Evolutionary conservation across 352 stramenopile species (phyloP).

Genomic region (Phytophthora palmivora): DNA sequence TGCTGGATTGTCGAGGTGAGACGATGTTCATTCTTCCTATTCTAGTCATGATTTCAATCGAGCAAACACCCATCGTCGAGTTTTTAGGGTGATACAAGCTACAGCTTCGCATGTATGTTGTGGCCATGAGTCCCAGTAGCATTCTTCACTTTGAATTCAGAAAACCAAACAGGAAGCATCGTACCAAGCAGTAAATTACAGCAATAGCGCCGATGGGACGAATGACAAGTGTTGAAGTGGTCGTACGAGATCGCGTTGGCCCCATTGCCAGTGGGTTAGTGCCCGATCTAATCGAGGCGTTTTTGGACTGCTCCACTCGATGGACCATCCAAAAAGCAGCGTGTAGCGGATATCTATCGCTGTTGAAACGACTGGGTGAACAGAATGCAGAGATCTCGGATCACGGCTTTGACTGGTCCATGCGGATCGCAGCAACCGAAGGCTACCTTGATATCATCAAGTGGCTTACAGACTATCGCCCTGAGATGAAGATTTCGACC

Average conservation of each 20-base stretch:
- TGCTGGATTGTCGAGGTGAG: not conserved
- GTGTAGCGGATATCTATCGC: constrained; percentile 49
- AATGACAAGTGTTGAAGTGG: constrained; percentile 54
- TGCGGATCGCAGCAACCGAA: constrained; percentile 54
- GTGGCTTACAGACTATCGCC: constrained; percentile 47
- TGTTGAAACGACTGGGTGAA: constrained; percentile 52
- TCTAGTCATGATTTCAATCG: constrained; percentile 13
- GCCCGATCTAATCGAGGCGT: constrained; percentile 48
- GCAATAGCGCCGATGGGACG: constrained; percentile 30
- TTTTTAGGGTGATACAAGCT: not conserved
- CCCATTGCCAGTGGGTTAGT: constrained; percentile 46
- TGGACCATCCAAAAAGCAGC: constrained; percentile 71
- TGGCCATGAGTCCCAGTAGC: not conserved
- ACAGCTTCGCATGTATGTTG: constrained; percentile 28
- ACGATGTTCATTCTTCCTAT: no score
- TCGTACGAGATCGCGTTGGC: constrained; percentile 38
- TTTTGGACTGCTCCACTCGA: constrained; percentile 58
- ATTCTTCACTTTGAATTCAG: constrained; percentile 25
- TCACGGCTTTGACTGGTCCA: constrained; percentile 65
- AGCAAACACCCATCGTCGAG: constrained; percentile 28
- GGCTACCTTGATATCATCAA: constrained; percentile 44
- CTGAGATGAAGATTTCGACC: constrained; percentile 41
- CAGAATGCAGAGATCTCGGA: constrained; percentile 48
- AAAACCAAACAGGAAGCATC: constrained; percentile 14
- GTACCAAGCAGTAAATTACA: constrained; percentile 19